Percentiles rank a stretch among this genome's conserved stretches.
Conservation (phyloP, 176 grass and related monocot species). For the Urochloa ruziziensis region DNA sequence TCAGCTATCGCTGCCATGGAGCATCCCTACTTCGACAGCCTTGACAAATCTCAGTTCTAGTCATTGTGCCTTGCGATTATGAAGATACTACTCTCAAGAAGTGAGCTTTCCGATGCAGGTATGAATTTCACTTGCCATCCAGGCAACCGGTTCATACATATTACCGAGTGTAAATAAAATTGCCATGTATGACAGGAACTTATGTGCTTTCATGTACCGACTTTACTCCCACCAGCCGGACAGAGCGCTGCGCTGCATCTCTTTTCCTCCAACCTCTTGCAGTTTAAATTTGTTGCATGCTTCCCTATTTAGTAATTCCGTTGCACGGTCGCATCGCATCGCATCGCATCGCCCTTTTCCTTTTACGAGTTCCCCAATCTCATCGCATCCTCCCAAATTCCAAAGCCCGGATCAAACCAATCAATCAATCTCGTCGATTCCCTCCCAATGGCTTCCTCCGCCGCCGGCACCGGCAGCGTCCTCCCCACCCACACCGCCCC, state of each 20-base stretch:
- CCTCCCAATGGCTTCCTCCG: slow-evolving; percentile 33
- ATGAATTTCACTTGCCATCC: slow-evolving; percentile 33
- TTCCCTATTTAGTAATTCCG: no score
- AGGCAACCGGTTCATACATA: slow-evolving; percentile 25
- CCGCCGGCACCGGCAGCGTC: neutral
- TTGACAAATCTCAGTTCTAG: slow-evolving; percentile 94
- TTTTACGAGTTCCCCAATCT: no score
- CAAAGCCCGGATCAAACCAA: neutral
- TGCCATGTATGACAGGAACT: neutral
- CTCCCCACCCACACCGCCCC: slow-evolving; percentile 25
- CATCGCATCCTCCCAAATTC: neutral
- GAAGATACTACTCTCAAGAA: neutral
- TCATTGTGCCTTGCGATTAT: neutral
- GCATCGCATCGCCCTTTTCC: no score
- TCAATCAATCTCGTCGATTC: neutral
- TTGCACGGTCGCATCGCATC: no score
- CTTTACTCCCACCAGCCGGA: no score
- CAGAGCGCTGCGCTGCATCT: no score
- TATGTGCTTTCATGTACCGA: no score
- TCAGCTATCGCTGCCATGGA: slow-evolving; percentile 75
- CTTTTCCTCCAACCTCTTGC: no score
- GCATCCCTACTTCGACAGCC: slow-evolving; percentile 82
- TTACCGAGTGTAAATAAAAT: neutral
- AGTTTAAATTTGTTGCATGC: no score
- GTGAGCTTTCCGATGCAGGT: neutral